Conservation (phyloP, 2,329 filamentous ascomycete genomes). For the Pseudogymnoascus sp. region DNA sequence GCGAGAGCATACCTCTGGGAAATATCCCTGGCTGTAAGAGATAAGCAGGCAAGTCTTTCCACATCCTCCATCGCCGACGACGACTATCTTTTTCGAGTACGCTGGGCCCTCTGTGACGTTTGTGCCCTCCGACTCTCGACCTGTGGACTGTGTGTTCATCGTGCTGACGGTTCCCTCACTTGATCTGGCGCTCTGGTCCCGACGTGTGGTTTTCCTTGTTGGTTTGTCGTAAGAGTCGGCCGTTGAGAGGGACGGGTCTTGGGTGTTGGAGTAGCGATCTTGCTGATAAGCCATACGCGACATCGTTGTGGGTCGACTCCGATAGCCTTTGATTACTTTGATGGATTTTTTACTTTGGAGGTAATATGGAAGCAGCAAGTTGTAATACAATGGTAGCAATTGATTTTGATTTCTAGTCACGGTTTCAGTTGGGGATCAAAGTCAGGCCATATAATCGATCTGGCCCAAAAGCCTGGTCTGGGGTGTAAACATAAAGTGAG, state of each 20-base stretch:
- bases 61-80: constrained; percentile 95
- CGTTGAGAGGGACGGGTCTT: constrained; percentile 22
- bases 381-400: neutral
- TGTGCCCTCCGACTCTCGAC: constrained; percentile 71
- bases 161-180: constrained; percentile 91
- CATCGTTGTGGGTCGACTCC: constrained; percentile 19
- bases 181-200: constrained; percentile 42
- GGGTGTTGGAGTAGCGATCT: constrained; percentile 23
- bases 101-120: constrained; percentile 83
- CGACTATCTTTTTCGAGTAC: constrained; percentile 98
- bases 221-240: constrained; percentile 27
- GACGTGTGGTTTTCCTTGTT: constrained; percentile 25
- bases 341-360: neutral
- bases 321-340: neutral
- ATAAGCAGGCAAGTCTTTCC: constrained; percentile 98
- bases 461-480: neutral
- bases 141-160: constrained; percentile 56
- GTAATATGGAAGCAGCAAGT: neutral
- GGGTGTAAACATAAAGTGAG: constrained; percentile 7
- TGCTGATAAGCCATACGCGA: constrained; percentile 26
- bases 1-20: constrained; percentile 72
- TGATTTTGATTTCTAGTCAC: neutral
- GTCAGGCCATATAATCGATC: neutral
- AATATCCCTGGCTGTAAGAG: constrained; percentile 97
- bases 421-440: neutral